A percentile compares a stretch with the other conserved stretches of the same genome.
Evolutionary conservation across 352 stramenopile species (phyloP).

Genomic region (Phytophthora fragariae): DNA sequence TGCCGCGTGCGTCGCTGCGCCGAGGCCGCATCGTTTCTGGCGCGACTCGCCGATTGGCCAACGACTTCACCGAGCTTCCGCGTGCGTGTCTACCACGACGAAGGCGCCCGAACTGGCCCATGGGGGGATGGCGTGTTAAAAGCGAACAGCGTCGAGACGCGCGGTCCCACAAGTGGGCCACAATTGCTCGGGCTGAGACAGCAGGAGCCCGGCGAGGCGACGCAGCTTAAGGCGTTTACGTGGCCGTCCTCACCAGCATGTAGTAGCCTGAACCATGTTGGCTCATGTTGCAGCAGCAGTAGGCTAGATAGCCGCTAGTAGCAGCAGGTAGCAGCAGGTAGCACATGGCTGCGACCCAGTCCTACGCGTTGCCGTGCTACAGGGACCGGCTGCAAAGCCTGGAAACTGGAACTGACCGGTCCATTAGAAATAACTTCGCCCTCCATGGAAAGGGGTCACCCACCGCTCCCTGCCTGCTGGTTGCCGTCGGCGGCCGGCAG

Average conservation of each 20-base stretch:
- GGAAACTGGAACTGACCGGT: neutral
- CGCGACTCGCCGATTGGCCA: conserved; percentile 11
- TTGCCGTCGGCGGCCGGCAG: neutral
- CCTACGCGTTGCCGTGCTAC: too few species aligned
- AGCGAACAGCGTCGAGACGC: conserved; percentile 7
- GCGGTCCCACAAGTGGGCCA: neutral
- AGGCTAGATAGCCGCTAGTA: too few species aligned
- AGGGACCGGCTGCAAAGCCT: neutral
- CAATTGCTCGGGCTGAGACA: neutral
- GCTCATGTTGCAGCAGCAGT: too few species aligned
- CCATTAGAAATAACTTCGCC: neutral
- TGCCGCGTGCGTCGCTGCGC: conserved; percentile 13
- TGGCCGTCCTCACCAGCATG: neutral
- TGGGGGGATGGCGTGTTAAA: conserved; percentile 26
- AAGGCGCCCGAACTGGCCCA: neutral
- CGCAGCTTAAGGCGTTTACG: neutral
- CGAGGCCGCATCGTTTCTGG: conserved; percentile 19
- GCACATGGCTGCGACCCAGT: too few species aligned
- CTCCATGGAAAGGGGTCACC: neutral
- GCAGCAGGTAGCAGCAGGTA: too few species aligned
- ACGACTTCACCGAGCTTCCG: conserved; percentile 10
- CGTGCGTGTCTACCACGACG: conserved; percentile 18
- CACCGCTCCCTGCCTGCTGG: neutral
- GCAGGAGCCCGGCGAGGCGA: neutral
- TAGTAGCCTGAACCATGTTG: too few species aligned